These are phyloP conservation scores for Annulohypoxylon moriforme DNA, from an alignment of 495 filamentous ascomycete species.

Conservation along the genomic window DNA sequence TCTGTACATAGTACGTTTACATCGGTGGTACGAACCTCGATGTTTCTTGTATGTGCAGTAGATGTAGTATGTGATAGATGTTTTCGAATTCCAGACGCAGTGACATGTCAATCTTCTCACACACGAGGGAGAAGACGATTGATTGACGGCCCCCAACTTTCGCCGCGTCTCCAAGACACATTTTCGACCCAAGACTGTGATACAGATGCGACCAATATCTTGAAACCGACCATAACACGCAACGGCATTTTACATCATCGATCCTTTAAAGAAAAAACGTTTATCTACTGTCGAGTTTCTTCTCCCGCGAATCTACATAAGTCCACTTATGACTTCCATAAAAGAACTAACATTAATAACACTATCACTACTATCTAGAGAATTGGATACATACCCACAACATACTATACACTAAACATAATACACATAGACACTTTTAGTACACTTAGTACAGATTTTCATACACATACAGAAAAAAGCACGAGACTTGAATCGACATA, in stretches of 20 bases:
- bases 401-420: background rate
- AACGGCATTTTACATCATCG: constrained; percentile 32
- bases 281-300: background rate
- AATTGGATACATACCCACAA: background rate
- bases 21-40: background rate
- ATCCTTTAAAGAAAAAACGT: background rate
- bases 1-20: background rate
- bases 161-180: constrained; percentile 17
- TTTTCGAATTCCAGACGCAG: constrained; percentile 12
- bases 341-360: no score
- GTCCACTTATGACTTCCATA: background rate
- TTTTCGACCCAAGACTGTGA: constrained; percentile 32
- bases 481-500: constrained; percentile 3
- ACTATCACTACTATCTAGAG: background rate
- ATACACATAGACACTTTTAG: background rate
- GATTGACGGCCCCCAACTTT: constrained; percentile 30
- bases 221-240: constrained; percentile 15
- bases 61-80: background rate
- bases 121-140: constrained; percentile 14
- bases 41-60: background rate
- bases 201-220: constrained; percentile 33
- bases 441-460: background rate
- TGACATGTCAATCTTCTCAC: constrained; percentile 19
- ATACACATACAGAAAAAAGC: background rate
- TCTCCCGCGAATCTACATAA: background rate